Conservation (phyloP, 805 yeast genomes). For the Saccharomycopsis oosterbeekiorum region DNA sequence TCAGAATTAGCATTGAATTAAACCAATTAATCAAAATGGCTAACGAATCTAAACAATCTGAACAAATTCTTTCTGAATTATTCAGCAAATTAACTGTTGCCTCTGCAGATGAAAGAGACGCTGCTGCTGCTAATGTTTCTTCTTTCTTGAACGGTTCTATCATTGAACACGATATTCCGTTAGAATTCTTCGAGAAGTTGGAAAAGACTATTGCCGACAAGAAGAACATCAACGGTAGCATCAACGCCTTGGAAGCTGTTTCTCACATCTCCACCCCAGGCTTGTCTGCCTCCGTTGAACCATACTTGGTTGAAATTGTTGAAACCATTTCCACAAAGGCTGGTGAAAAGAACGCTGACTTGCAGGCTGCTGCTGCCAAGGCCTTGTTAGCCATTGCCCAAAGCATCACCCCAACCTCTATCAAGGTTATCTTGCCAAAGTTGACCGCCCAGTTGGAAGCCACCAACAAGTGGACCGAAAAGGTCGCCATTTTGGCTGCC, state of each 20-base stretch:
- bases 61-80: slow-evolving; percentile 83
- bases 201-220: slow-evolving; percentile 68
- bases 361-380: slow-evolving; percentile 61
- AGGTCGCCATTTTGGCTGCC: slow-evolving; percentile 81
- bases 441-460: slow-evolving; percentile 55
- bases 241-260: slow-evolving; percentile 78
- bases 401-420: slow-evolving; percentile 85
- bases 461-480: slow-evolving; percentile 96
- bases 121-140: slow-evolving; percentile 83
- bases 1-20: background rate
- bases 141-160: slow-evolving; percentile 92
- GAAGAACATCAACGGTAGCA: slow-evolving; percentile 55
- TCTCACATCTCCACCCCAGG: slow-evolving; percentile 74
- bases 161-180: slow-evolving; percentile 97
- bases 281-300: slow-evolving; percentile 90
- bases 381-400: slow-evolving; percentile 72
- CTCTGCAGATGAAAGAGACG: slow-evolving; percentile 67
- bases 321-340: slow-evolving; percentile 62
- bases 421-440: slow-evolving; percentile 82
- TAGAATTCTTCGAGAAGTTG: slow-evolving; percentile 71
- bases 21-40: slow-evolving; percentile 12
- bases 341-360: slow-evolving; percentile 83
- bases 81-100: slow-evolving; percentile 90
- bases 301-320: slow-evolving; percentile 76
- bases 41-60: slow-evolving; percentile 33